Evolutionary conservation across 2,329 filamentous ascomycete species (phyloP), one percentile per base, ranked within the genome.

Genomic region (Scolecobasidium constrictum): DNA sequence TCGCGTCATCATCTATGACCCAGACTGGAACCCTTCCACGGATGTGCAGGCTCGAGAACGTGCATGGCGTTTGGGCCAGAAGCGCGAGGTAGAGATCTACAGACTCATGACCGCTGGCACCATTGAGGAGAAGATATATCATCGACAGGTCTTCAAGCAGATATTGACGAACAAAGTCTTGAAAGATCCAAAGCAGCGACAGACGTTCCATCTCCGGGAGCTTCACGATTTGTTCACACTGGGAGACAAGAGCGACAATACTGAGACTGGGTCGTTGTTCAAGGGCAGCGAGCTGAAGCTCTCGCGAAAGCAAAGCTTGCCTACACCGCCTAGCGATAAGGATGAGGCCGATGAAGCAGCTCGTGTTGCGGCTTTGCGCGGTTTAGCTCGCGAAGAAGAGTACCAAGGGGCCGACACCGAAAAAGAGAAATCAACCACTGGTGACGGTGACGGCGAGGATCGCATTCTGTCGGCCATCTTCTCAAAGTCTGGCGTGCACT

Each of bases 121-220:
- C 0, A 98, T 98, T 18, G 92, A 98, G 57, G 92, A 98, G 62
- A 98, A 98, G 66, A 98, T 98, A 21, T 98, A 96, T 49, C 90
- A 98, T 60, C 83, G 93, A 13, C 92, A 98, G 56, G 92, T 98
- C 40, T 98, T 94, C 71, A 98, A 98, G 62, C 90, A 96, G 53
- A 95, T 96, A 56, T 71, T 98, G 48, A 92, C 87, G 3, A 94
- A 96, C 65, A 96, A 96, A 60, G 88, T 98, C 5, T 63, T 98
- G 40, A 88, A 84, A 52, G 90, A 98, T 53, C 87, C 92, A 0
- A 94, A 94, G 55, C 88, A 96, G 60, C 79, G 86, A 17, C 86
- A 92, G 50, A 87, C 83, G 0, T 94, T 96, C 59, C 86, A 94
- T 46, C 72, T 94, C 53, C 83, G 81, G 46, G 88, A 96, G 54